A percentile compares a stretch with the other conserved stretches of the same genome.
Conservation (phyloP, 164 flowering plant species). For the Platanus orientalis region DNA sequence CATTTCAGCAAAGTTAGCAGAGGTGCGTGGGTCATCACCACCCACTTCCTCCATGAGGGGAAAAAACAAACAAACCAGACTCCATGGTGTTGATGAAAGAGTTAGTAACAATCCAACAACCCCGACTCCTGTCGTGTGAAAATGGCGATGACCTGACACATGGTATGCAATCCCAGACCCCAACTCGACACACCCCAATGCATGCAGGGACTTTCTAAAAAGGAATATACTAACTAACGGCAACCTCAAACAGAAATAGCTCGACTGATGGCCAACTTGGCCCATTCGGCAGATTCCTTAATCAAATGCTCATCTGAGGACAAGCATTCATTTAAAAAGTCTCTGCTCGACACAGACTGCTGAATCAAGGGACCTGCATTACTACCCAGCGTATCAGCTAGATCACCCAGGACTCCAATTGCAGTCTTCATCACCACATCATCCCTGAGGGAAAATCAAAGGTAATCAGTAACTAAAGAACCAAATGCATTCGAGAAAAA, state of each 20-base stretch:
- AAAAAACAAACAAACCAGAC: conserved; percentile 14
- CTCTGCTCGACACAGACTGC: conserved; percentile 66
- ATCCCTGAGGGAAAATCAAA: conserved; percentile 43
- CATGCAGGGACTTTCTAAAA: conserved; percentile 64
- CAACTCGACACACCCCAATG: conserved; percentile 52
- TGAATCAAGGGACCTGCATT: conserved; percentile 70
- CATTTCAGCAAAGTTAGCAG: conserved; percentile 25
- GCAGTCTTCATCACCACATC: conserved; percentile 84
- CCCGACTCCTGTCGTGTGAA: conserved; percentile 31
- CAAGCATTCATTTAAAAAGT: conserved; percentile 72
- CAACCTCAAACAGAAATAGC: conserved; percentile 63
- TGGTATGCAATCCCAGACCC: conserved; percentile 48
- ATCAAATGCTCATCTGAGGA: conserved; percentile 74
- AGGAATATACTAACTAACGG: conserved; percentile 24
- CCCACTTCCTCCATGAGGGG: conserved; percentile 26
- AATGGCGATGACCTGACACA: conserved; percentile 50
- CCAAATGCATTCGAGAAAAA: not conserved
- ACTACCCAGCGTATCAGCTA: conserved; percentile 79
- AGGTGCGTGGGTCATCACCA: conserved; percentile 19
- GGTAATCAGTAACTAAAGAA: conserved; percentile 1
- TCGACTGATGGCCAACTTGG: conserved; percentile 59
- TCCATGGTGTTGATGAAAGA: conserved; percentile 38
- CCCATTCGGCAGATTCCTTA: conserved; percentile 89
- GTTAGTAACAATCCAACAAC: conserved; percentile 33
- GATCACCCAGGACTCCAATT: conserved; percentile 80